phyloP scores from a whole-genome alignment of 495 filamentous ascomycete genomes.

The Platismatia glauca region DNA sequence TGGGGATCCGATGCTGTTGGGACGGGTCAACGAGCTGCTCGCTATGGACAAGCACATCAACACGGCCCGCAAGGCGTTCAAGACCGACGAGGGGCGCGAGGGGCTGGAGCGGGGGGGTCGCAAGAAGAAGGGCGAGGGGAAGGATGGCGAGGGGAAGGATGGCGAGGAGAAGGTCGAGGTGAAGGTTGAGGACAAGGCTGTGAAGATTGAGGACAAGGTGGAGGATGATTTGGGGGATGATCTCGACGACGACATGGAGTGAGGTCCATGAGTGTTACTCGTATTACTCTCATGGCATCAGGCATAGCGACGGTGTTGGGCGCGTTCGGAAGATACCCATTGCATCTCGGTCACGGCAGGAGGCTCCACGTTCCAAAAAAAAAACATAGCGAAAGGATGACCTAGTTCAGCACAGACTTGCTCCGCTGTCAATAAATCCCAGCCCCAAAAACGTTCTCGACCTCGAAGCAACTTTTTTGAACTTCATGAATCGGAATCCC shows the following conservation, averaged over 20 bases:
- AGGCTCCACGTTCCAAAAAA: not conserved
- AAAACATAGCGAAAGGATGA: not conserved
- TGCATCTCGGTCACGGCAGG: not conserved
- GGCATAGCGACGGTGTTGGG: slow-evolving; percentile 13
- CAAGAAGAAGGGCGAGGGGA: slow-evolving; percentile 24
- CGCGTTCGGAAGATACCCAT: slow-evolving; percentile 7
- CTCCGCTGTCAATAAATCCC: not conserved
- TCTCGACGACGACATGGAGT: slow-evolving; percentile 19
- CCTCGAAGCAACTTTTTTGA: not conserved
- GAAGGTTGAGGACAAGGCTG: slow-evolving; percentile 5
- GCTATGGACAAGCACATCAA: slow-evolving; percentile 73
- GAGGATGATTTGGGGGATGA: slow-evolving; percentile 22
- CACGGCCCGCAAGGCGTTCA: slow-evolving; percentile 61
- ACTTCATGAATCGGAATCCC: too few species aligned
- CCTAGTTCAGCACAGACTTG: not conserved
- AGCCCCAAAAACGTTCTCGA: not conserved
- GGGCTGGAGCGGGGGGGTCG: slow-evolving; percentile 24
- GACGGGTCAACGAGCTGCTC: slow-evolving; percentile 80
- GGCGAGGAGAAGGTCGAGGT: slow-evolving; percentile 8
- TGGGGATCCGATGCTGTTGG: slow-evolving; percentile 73
- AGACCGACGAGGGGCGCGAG: slow-evolving; percentile 40
- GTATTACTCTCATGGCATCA: not conserved
- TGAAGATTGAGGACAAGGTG: slow-evolving; percentile 17
- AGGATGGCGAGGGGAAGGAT: slow-evolving; percentile 26
- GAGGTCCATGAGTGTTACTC: not conserved